phyloP scores from a whole-genome alignment of 2,329 filamentous ascomycete species.

The Pseudocercospora fuligena region DNA sequence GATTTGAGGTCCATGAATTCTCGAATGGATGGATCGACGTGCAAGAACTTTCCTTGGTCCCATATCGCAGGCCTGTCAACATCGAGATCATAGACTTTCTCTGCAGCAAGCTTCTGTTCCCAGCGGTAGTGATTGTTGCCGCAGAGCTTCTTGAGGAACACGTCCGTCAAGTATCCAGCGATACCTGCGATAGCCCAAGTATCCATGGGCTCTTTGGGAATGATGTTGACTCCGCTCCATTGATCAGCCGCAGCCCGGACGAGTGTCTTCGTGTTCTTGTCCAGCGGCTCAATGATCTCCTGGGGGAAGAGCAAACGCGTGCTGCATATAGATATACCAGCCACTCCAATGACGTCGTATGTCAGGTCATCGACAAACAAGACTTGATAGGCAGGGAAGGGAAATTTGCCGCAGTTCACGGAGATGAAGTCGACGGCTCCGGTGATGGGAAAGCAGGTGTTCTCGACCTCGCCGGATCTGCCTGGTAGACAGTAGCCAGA shows the following conservation, averaged over 20 bases:
- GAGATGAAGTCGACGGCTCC: constrained; percentile 88
- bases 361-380: constrained; percentile 92
- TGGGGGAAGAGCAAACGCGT: constrained; percentile 82
- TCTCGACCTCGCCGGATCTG: constrained; percentile 78
- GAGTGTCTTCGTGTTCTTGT: constrained; percentile 78
- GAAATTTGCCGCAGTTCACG: constrained; percentile 85
- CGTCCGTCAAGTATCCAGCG: constrained; percentile 92
- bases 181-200: constrained; percentile 89
- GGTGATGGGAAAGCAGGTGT: constrained; percentile 86
- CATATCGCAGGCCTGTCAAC: constrained; percentile 80
- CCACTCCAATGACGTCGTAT: constrained; percentile 74
- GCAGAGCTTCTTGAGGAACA: constrained; percentile 87
- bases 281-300: constrained; percentile 82
- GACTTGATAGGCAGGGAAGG: constrained; percentile 88
- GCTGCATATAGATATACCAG: constrained; percentile 86
- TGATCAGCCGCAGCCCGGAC: constrained; percentile 86
- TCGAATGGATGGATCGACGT: constrained; percentile 81
- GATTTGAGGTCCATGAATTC: constrained; percentile 93
- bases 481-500: constrained; percentile 90
- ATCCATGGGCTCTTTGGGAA: constrained; percentile 79
- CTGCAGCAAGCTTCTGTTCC: constrained; percentile 81
- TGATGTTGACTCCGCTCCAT: constrained; percentile 92
- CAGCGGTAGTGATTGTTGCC: constrained; percentile 96
- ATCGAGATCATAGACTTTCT: constrained; percentile 81
- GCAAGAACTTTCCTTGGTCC: constrained; percentile 76